A percentile compares a stretch with the other conserved stretches of the same genome.
These are phyloP conservation scores for Schoenoplectus triqueter DNA, from an alignment of 202 grass and related monocot species.

Conservation along the genomic window DNA sequence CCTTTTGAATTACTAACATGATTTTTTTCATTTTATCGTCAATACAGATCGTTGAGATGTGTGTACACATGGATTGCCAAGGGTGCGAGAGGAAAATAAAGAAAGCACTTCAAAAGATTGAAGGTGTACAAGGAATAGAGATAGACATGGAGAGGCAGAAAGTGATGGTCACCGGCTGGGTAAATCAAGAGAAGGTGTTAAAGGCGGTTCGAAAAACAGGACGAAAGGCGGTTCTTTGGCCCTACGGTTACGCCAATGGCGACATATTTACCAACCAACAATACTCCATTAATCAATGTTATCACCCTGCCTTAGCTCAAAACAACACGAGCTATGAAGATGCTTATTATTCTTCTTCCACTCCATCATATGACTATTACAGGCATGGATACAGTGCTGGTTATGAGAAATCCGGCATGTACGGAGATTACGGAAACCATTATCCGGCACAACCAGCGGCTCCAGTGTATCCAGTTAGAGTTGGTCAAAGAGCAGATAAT, in stretches of 20 bases:
- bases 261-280: slow-evolving; percentile 5
- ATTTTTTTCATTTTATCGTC: background rate
- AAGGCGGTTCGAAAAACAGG: slow-evolving; percentile 16
- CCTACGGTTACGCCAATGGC: background rate
- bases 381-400: background rate
- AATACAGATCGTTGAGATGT: slow-evolving; percentile 74
- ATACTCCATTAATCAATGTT: background rate
- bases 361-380: slow-evolving; percentile 10
- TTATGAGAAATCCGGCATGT: background rate
- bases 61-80: slow-evolving; percentile 85
- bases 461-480: background rate
- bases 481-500: slow-evolving; percentile 1
- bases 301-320: slow-evolving; percentile 27
- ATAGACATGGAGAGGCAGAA: slow-evolving; percentile 31
- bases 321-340: background rate
- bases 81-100: slow-evolving; percentile 85
- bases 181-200: background rate
- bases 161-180: slow-evolving; percentile 19
- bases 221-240: slow-evolving; percentile 17
- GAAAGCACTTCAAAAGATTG: slow-evolving; percentile 62
- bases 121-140: slow-evolving; percentile 45
- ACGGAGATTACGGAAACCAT: slow-evolving; percentile 17
- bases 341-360: background rate
- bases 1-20: background rate
- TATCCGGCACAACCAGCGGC: background rate